Evolutionary conservation across 139 green algal species (phyloP), one percentile per base, ranked within the genome.

Genomic region (Chlorella sp.): DNA sequence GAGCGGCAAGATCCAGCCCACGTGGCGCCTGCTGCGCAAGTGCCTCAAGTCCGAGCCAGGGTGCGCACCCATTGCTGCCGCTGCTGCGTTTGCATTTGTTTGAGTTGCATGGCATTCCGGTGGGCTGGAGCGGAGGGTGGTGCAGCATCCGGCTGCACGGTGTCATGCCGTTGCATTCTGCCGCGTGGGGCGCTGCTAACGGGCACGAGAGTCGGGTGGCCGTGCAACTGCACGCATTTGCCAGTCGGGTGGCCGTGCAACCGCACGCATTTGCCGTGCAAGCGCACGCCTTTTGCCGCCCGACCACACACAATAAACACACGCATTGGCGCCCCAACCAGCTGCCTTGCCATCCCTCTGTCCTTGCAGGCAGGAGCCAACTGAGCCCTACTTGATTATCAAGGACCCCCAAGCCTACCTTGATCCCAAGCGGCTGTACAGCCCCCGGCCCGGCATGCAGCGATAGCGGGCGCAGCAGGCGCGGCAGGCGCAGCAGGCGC

Each of bases 41-140:
- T 91, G 88, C 81, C 44, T 91, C 51, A 88, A 87, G 26, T 86
- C 86, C 28, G 86, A 91, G 48, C 87, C 87, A 30, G 88, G 88
- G 88, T 91, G 48, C 26, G 87, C 28, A n/a, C 20, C 36, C 43
- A 34, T 24, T 43, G 36, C 80, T 48, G 16, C 38, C 28, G 56
- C 16, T 8, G n/a, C 44, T 38, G 8, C 1, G 72, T 16, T 60
- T 46, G 74, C 74, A 41, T 2, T 5, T 9, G 20, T 38, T 67
- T 30, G 24, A 7, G 11, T 26, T 3, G 72, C 43, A 78, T 22
- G 8, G n/a, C n/a, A n/a, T n/a, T n/a, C n/a, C n/a, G n/a, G 36
- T 17, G 17, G 36, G 11, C 9, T 6, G 8, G 41, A 36, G 36
- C 19, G 26, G 72, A 38, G 28, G 36, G 26, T 3, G 60, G 72